Conservation (phyloP, 257 asterid species). For the Nicotiana tabacum region DNA sequence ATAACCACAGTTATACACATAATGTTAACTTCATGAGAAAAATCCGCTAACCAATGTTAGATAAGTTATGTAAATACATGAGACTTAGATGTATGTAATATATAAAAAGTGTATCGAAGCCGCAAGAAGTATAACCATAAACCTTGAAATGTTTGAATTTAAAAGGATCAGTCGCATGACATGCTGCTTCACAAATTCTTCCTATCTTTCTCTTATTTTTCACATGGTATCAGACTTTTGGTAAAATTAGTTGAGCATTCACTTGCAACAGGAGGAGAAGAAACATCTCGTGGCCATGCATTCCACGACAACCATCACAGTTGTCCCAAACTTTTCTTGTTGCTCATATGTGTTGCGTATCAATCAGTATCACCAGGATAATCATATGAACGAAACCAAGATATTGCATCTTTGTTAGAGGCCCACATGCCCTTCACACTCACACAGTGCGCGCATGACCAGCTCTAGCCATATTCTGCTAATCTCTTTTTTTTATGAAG, state of each 20-base stretch:
- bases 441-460: not conserved
- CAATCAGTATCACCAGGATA: not conserved
- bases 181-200: not conserved
- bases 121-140: not conserved
- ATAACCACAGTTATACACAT: too few relatives aligned
- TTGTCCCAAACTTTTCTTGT: not conserved
- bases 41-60: too few relatives aligned
- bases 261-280: not conserved
- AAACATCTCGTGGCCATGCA: not conserved
- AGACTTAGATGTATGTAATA: too few relatives aligned
- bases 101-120: too few relatives aligned
- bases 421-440: not conserved
- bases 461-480: not conserved
- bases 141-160: not conserved
- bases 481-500: too few relatives aligned
- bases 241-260: not conserved
- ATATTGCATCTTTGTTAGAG: not conserved
- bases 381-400: not conserved
- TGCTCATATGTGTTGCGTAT: not conserved
- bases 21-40: too few relatives aligned
- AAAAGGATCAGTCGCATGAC: not conserved
- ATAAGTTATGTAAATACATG: too few relatives aligned
- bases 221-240: not conserved
- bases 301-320: not conserved
- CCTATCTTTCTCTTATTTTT: not conserved